Evolutionary conservation across 148 eudicot species (phyloP), one percentile per base, ranked within the genome.

Genomic region (Mesembryanthemum crystallinum): DNA sequence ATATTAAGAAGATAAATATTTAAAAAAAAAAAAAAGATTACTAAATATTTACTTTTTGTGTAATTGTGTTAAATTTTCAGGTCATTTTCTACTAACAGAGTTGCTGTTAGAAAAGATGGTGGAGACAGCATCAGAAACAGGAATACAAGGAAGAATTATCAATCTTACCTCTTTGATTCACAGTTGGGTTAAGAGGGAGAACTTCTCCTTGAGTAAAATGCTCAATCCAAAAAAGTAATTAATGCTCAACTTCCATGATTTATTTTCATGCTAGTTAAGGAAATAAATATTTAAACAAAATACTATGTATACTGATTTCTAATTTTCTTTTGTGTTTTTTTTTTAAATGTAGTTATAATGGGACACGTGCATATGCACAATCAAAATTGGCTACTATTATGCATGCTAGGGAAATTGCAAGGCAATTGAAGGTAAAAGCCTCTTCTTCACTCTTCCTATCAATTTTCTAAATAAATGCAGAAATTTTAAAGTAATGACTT

Each of bases 61-160:
- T 49, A 8, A 8, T 12, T 49, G 20, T 12, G 3, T 49, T 39
- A 30, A 59, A 69, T 58, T 71, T 76, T 87, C 90, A 94, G 98
- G 98, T n/a, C 98, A 90, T 85, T 94, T 92, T 80, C 76, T 92
- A 37, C 72, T 94, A 66, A 94, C 98, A 66, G 97, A 94, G 51
- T 33, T 94, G 82, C 82, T 94, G 77, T 51, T 94, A 14, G 97
- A 90, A 58, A 94, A 87, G 84, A 94, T 94, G 97, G 87, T 92
- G 79, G 94, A 92, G 78, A 94, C 98, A 55, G 98, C 97, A 28
- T 82, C 85, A 74, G 72, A 76, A 72, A 83, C 76, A 1, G 85
- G 93, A 35, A 82, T 93, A 59, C 67, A 90, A 86, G 98, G 98
- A 60, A 84, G 94, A 76, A 94, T 94, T 72, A 85, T 94, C 59